Evolutionary conservation across 371 early-diverging fungal genomes (phyloP).

Genomic region (Smittium culicis): DNA sequence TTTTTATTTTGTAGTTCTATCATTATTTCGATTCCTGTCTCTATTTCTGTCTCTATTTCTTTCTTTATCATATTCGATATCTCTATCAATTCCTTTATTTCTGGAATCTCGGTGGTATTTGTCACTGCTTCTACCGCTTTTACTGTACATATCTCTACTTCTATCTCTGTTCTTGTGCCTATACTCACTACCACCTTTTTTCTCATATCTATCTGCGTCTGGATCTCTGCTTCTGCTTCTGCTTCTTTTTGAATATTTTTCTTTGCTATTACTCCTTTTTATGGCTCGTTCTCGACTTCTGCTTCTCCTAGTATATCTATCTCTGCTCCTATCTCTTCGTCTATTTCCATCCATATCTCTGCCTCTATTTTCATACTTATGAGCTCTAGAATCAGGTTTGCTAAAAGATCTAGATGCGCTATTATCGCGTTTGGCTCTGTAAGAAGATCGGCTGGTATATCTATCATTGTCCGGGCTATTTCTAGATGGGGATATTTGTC

Average conservation of each 20-base stretch:
- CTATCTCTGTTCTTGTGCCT: background rate
- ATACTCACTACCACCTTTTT: background rate
- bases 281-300: background rate
- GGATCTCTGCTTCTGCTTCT: background rate
- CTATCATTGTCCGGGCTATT: background rate
- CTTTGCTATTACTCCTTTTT: background rate
- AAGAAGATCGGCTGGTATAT: too few species aligned
- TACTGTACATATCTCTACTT: background rate
- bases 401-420: background rate
- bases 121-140: background rate
- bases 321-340: background rate
- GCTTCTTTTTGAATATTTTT: background rate
- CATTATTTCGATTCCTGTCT: too few species aligned
- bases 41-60: background rate
- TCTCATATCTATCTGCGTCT: background rate
- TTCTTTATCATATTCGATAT: background rate
- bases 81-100: background rate
- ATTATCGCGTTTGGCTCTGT: too few species aligned
- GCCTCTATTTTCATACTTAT: background rate
- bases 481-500: too few species aligned
- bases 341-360: background rate
- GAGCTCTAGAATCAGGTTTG: background rate
- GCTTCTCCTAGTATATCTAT: background rate
- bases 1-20: too few species aligned
- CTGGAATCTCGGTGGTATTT: background rate